A percentile compares a stretch with the other conserved stretches of the same genome.
These are phyloP conservation scores for Capronia coronata DNA, from an alignment of 2,329 filamentous ascomycete genomes.

Conservation along the genomic window DNA sequence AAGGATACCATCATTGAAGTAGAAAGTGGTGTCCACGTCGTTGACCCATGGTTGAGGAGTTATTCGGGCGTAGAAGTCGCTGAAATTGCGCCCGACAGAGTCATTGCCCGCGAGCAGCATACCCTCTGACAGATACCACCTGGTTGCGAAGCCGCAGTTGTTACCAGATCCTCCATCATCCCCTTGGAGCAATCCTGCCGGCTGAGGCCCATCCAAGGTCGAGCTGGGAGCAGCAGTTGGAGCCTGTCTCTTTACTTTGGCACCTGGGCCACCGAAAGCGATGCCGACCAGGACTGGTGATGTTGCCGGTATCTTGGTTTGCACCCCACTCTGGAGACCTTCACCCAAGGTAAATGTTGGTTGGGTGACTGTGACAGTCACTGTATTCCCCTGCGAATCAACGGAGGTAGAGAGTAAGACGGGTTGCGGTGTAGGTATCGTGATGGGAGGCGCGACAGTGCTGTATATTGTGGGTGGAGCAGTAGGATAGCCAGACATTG, in stretches of 20 bases:
- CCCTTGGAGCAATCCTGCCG: constrained; percentile 10
- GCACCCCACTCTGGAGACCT: constrained; percentile 19
- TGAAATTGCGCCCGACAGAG: constrained; percentile 20
- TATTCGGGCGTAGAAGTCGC: constrained; percentile 14
- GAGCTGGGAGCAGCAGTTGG: constrained; percentile 1
- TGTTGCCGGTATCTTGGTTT: constrained; percentile 15
- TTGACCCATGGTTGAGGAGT: constrained; percentile 12
- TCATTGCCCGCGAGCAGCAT: constrained; percentile 13
- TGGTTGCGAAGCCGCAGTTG: constrained; percentile 18
- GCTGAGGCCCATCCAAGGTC: not conserved
- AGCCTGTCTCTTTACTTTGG: constrained; percentile 17
- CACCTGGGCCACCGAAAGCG: constrained; percentile 4
- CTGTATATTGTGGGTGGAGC: constrained; percentile 11
- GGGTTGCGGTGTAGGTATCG: constrained; percentile 11
- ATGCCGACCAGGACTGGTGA: constrained; percentile 18
- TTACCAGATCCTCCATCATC: constrained; percentile 11
- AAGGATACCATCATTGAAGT: constrained; percentile 23
- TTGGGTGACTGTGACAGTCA: constrained; percentile 12
- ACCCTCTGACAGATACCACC: constrained; percentile 17
- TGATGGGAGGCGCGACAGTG: constrained; percentile 10
- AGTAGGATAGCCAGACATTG: constrained; percentile 2
- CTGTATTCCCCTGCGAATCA: constrained; percentile 15
- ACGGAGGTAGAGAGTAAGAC: constrained; percentile 10
- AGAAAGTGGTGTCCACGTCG: constrained; percentile 19
- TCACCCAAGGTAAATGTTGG: constrained; percentile 18